A percentile compares a stretch with the other conserved stretches of the same genome.
Evolutionary conservation across 2,329 filamentous ascomycete species (phyloP).

Genomic region (Sporothrix dimorphospora): DNA sequence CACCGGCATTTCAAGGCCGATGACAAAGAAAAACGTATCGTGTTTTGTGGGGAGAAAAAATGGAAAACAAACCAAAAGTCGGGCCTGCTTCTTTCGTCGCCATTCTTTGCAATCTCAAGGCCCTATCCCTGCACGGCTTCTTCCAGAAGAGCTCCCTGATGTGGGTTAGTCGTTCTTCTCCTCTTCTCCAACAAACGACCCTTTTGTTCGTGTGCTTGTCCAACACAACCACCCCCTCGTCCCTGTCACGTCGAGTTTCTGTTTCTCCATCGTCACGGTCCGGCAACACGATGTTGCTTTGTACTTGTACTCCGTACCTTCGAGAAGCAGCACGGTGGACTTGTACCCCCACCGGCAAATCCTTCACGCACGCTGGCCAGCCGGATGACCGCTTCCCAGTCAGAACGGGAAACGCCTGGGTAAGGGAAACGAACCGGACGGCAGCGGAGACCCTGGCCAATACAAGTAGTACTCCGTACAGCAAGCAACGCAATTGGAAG

Average conservation of each 20-base stretch:
- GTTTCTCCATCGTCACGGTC: not conserved
- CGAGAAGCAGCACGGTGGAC: not conserved
- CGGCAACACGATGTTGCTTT: constrained; percentile 1
- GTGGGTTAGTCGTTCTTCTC: not conserved
- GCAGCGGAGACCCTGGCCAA: not conserved
- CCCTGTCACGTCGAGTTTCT: not conserved
- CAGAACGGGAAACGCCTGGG: not conserved
- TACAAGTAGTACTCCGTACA: no score
- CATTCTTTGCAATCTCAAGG: not conserved
- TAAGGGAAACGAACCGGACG: not conserved
- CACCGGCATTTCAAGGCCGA: not conserved
- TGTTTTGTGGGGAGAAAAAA: not conserved
- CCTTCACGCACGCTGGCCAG: not conserved
- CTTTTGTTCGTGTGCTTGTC: not conserved
- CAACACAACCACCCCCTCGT: not conserved
- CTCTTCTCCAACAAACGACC: not conserved
- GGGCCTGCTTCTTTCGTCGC: constrained; percentile 7
- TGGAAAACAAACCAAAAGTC: not conserved
- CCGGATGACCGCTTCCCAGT: not conserved
- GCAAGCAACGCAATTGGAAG: constrained; percentile 5
- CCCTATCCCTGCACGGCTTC: constrained; percentile 5
- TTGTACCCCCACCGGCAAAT: not conserved
- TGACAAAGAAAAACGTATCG: not conserved
- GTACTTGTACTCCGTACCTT: not conserved
- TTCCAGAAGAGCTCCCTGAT: not conserved